Percentiles rank a stretch among this genome's conserved stretches.
phyloP scores from a whole-genome alignment of 768 basidiomycete species.

The Polyporus arcularius region DNA sequence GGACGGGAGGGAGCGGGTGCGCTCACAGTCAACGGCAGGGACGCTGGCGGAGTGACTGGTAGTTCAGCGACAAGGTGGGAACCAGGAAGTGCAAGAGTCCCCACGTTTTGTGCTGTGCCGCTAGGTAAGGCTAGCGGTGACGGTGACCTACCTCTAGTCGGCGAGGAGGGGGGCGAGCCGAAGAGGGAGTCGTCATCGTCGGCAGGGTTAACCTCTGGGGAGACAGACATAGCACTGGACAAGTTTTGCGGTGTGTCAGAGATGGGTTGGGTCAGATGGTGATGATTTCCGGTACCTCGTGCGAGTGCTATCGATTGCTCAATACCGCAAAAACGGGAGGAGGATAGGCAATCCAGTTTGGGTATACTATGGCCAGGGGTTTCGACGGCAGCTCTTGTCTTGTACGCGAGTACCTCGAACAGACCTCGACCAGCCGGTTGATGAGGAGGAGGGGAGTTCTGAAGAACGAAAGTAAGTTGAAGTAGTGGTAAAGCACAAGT shows the following conservation, averaged over 20 bases:
- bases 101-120: slow-evolving; percentile 79
- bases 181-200: slow-evolving; percentile 76
- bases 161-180: slow-evolving; percentile 75
- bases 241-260: neutral
- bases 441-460: too few relatives aligned
- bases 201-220: slow-evolving; percentile 27
- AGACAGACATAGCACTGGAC: slow-evolving; percentile 26
- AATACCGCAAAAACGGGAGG: neutral
- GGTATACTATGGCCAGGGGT: neutral
- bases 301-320: slow-evolving; percentile 21
- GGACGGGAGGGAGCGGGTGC: slow-evolving; percentile 33
- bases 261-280: neutral
- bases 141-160: slow-evolving; percentile 73
- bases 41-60: slow-evolving; percentile 77
- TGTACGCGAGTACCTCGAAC: neutral
- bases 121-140: slow-evolving; percentile 65
- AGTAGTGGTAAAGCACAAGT: neutral
- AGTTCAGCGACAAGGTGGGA: slow-evolving; percentile 88
- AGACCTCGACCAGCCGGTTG: too few relatives aligned
- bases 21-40: slow-evolving; percentile 40
- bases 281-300: slow-evolving; percentile 10
- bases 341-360: slow-evolving; percentile 16
- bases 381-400: neutral
- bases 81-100: slow-evolving; percentile 98
- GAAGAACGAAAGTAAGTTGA: too few relatives aligned